Conservation (phyloP, 2,329 filamentous ascomycete species). For the Penicillium sp. region DNA sequence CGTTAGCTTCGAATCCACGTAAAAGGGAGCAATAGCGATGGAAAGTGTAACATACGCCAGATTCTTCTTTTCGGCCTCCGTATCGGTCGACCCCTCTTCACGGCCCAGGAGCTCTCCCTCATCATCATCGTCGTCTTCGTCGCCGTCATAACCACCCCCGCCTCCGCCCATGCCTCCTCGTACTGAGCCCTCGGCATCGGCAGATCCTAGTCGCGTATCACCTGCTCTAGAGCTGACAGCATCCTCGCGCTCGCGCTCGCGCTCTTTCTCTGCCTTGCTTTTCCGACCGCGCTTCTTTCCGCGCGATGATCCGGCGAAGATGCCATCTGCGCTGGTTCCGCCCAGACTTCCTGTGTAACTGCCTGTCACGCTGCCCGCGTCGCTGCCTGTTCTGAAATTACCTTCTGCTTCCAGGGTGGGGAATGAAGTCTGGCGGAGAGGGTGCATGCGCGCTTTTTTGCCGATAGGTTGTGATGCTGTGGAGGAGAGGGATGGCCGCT, state of each 20-base stretch:
- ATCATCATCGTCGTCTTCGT: constrained; percentile 49
- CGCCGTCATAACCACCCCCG: constrained; percentile 45
- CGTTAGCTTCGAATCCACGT: constrained; percentile 7
- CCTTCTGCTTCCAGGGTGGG: constrained; percentile 35
- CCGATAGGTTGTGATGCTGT: constrained; percentile 31
- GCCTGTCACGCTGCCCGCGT: constrained; percentile 41
- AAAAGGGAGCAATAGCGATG: constrained; percentile 5
- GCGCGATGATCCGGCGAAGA: constrained; percentile 27
- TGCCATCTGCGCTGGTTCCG: constrained; percentile 34
- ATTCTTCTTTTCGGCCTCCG: constrained; percentile 51
- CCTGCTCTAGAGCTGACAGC: constrained; percentile 26
- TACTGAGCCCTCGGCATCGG: constrained; percentile 34
- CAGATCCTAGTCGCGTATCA: constrained; percentile 29
- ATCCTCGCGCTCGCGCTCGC: constrained; percentile 33
- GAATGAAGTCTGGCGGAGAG: constrained; percentile 47
- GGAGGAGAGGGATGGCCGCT: constrained; percentile 42
- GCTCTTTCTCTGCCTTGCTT: constrained; percentile 37
- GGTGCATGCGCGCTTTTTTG: constrained; percentile 41
- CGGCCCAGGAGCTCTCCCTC: constrained; percentile 45
- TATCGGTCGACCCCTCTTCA: constrained; percentile 45
- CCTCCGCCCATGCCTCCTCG: constrained; percentile 29
- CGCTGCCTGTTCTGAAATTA: constrained; percentile 32
- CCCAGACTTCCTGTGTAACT: constrained; percentile 43
- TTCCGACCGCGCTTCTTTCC: constrained; percentile 37
- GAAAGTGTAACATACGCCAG: constrained; percentile 38